Conservation (phyloP, 257 asterid genomes). For the Ajuga chamaepitys region DNA sequence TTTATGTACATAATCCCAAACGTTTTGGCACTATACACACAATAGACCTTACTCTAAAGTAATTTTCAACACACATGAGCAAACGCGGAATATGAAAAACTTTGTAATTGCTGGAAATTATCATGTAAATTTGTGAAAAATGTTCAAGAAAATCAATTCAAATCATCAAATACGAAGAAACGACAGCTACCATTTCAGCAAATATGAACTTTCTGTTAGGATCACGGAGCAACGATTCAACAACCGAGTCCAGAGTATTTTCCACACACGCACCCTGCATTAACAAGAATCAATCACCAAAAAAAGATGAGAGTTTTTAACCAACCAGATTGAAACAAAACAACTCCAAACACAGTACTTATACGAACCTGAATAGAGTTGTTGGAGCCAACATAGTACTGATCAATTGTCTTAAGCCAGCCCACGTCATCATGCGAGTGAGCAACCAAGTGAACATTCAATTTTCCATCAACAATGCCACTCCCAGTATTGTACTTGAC, state of each 20-base stretch:
- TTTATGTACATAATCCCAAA: no score
- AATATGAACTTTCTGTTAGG: slow-evolving; percentile 71
- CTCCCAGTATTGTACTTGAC: slow-evolving; percentile 45
- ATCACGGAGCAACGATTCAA: slow-evolving; percentile 49
- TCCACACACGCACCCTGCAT: slow-evolving; percentile 87
- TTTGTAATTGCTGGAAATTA: not conserved
- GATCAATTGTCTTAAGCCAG: slow-evolving; percentile 89
- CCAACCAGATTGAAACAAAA: not conserved
- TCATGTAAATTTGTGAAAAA: not conserved
- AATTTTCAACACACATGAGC: not conserved
- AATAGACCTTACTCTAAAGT: not conserved
- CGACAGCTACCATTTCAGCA: slow-evolving; percentile 92
- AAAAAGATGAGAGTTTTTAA: not conserved
- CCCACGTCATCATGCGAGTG: slow-evolving; percentile 94
- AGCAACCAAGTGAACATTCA: slow-evolving; percentile 90
- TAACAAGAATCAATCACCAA: slow-evolving; percentile 17
- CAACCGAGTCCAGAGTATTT: slow-evolving; percentile 70
- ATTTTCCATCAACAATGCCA: slow-evolving; percentile 55
- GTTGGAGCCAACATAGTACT: slow-evolving; percentile 87
- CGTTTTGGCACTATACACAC: not conserved
- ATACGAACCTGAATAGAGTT: slow-evolving; percentile 65
- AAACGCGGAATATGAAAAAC: not conserved
- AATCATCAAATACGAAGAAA: not conserved
- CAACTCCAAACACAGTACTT: not conserved
- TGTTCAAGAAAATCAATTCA: not conserved